phyloP scores from a whole-genome alignment of 1,139 yeast genomes.

The Martiniozyma asiatica region DNA sequence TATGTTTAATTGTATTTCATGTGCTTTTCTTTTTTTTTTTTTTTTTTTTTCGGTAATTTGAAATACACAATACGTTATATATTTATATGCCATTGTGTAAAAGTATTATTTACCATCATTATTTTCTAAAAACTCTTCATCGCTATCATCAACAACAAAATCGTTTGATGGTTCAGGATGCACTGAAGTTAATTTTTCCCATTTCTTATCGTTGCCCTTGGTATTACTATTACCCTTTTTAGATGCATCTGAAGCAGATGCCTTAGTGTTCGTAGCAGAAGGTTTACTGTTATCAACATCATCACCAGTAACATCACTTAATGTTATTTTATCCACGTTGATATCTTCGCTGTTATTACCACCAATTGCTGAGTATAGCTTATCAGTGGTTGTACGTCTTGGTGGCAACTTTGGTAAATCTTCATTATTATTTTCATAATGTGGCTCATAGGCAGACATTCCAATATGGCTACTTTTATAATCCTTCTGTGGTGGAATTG shows the following conservation, averaged over 20 bases:
- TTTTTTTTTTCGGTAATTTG: no score
- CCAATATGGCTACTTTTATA: no score
- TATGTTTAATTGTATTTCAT: no score
- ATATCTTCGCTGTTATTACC: neutral
- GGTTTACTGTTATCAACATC: neutral
- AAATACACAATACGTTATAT: no score
- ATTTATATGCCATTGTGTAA: no score
- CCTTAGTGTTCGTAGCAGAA: neutral
- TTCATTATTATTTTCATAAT: slow-evolving; percentile 1
- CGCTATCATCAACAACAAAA: slow-evolving; percentile 68
- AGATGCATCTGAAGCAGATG: neutral
- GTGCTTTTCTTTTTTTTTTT: neutral
- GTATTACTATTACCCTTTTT: slow-evolving; percentile 2
- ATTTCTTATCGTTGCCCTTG: slow-evolving; percentile 5
- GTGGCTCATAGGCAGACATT: neutral
- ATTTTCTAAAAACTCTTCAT: no score
- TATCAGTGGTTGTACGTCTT: slow-evolving; percentile 5
- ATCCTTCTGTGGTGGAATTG: no score
- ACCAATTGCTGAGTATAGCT: slow-evolving; percentile 3
- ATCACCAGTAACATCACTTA: slow-evolving; percentile 3
- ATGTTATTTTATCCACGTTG: neutral
- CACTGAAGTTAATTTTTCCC: slow-evolving; percentile 21
- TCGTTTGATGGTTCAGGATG: slow-evolving; percentile 55
- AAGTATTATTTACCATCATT: no score
- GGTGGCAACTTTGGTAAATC: slow-evolving; percentile 1